Evolutionary conservation across 192 early-diverging fungal genomes (phyloP).

Genomic region (Coemansia sp.): DNA sequence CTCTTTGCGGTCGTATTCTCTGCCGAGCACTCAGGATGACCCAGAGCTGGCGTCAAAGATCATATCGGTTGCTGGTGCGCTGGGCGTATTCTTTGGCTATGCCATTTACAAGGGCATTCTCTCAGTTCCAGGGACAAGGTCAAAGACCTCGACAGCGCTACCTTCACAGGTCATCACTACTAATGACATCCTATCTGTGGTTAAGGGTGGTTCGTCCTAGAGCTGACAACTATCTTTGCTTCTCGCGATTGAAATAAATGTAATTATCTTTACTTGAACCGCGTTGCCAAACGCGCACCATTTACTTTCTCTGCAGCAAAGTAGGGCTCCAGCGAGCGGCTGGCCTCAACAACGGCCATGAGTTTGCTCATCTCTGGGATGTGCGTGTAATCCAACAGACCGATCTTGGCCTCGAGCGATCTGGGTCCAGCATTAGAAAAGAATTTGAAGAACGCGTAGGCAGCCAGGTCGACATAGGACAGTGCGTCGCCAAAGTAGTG

Average conservation of each 20-base stretch:
- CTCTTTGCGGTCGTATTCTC: background rate
- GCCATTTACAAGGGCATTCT: conserved; percentile 39
- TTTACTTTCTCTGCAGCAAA: background rate
- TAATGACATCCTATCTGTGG: background rate
- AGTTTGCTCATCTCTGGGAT: conserved; percentile 37
- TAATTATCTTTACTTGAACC: conserved; percentile 9
- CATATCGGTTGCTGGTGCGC: conserved; percentile 17
- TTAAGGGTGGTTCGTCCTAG: background rate
- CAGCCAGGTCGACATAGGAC: conserved; percentile 46
- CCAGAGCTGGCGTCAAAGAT: conserved; percentile 23
- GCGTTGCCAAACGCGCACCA: background rate
- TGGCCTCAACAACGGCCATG: conserved; percentile 23
- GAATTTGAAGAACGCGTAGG: conserved; percentile 25
- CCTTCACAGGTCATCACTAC: background rate
- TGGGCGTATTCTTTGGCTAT: conserved; percentile 41
- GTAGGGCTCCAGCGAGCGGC: background rate
- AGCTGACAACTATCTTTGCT: background rate
- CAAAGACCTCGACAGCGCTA: background rate
- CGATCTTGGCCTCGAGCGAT: background rate
- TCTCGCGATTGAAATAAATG: background rate
- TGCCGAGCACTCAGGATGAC: background rate
- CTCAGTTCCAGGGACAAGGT: conserved; percentile 8
- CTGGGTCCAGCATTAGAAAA: conserved; percentile 2
- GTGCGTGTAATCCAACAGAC: background rate
- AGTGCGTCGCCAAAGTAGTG: conserved; percentile 47